Evolutionary conservation across 2,329 filamentous ascomycete species (phyloP).

Genomic region (Parasarocladium wereldwijsianum): DNA sequence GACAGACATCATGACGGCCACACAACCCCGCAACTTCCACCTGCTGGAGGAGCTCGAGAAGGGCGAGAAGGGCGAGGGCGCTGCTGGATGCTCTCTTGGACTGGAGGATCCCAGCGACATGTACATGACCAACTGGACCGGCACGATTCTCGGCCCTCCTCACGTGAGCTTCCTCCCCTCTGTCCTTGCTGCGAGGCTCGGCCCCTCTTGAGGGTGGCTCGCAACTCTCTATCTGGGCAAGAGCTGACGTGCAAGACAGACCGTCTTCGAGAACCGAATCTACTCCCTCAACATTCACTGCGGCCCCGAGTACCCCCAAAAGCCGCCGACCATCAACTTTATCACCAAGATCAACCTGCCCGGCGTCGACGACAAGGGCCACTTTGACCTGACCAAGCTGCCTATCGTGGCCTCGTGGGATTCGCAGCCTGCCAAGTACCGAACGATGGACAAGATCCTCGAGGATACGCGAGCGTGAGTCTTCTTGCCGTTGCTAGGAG

Average conservation of each 20-base stretch:
- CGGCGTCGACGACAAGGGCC: conserved; percentile 72
- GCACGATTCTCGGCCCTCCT: conserved; percentile 90
- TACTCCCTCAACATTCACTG: conserved; percentile 97
- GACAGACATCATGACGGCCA: conserved; percentile 20
- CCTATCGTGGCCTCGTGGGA: no score
- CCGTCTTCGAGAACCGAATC: conserved; percentile 95
- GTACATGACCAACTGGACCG: conserved; percentile 97
- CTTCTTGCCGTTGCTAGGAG: no score
- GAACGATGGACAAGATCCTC: no score
- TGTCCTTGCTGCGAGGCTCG: no score
- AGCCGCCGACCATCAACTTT: conserved; percentile 81
- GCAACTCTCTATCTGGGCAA: no score
- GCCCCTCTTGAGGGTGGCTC: no score
- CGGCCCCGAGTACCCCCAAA: conserved; percentile 75
- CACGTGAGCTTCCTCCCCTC: conserved; percentile 50
- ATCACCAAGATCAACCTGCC: conserved; percentile 93
- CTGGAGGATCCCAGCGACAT: conserved; percentile 88
- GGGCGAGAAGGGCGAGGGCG: conserved; percentile 92
- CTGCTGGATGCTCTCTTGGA: conserved; percentile 94
- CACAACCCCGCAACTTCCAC: conserved; percentile 90
- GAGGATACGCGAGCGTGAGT: no score
- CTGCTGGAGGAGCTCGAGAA: conserved; percentile 96
- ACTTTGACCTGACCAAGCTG: conserved; percentile 73
- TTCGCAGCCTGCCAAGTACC: no score
- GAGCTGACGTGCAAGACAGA: conserved; percentile 32